Evolutionary conservation across 2,329 filamentous ascomycete genomes (phyloP).

Genomic region (Cladophialophora bantiana): DNA sequence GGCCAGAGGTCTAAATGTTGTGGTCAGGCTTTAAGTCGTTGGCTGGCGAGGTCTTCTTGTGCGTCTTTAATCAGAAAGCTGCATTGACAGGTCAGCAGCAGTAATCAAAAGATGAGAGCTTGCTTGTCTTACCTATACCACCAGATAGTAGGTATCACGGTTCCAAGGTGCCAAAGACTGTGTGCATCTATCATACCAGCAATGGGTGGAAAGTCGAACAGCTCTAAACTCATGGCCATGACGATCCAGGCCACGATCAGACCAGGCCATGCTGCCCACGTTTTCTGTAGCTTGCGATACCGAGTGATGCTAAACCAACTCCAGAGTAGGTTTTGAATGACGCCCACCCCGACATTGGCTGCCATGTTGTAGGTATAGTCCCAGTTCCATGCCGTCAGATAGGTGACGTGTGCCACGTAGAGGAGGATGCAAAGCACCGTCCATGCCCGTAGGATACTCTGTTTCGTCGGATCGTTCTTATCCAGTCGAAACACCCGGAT

Average conservation of each 20-base stretch:
- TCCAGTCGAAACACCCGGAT: slow-evolving; percentile 86
- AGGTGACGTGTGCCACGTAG: slow-evolving; percentile 79
- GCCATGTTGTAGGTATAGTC: slow-evolving; percentile 99
- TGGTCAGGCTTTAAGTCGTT: slow-evolving; percentile 73
- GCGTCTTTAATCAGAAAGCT: slow-evolving; percentile 90
- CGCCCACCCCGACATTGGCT: slow-evolving; percentile 83
- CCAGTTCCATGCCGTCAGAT: slow-evolving; percentile 85
- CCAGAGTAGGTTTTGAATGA: slow-evolving; percentile 85
- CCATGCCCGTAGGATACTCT: slow-evolving; percentile 73
- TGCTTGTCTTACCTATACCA: slow-evolving; percentile 85
- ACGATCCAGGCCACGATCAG: slow-evolving; percentile 91
- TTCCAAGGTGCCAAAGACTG: slow-evolving; percentile 93
- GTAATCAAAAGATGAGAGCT: slow-evolving; percentile 1
- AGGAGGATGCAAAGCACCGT: slow-evolving; percentile 73
- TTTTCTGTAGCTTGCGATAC: slow-evolving; percentile 73
- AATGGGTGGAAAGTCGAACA: slow-evolving; percentile 91
- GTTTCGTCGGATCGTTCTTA: slow-evolving; percentile 56
- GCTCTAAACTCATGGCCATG: slow-evolving; percentile 91
- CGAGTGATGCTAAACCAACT: slow-evolving; percentile 78
- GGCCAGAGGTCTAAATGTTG: not conserved
- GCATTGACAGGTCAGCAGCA: slow-evolving; percentile 23
- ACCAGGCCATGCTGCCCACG: slow-evolving; percentile 89
- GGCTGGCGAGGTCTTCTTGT: slow-evolving; percentile 77
- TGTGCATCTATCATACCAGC: slow-evolving; percentile 87
- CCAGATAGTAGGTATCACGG: slow-evolving; percentile 83